Evolutionary conservation across 2,329 filamentous ascomycete genomes (phyloP), one percentile per base, ranked within the genome.

Genomic region (Fonsecaea multimorphosa): DNA sequence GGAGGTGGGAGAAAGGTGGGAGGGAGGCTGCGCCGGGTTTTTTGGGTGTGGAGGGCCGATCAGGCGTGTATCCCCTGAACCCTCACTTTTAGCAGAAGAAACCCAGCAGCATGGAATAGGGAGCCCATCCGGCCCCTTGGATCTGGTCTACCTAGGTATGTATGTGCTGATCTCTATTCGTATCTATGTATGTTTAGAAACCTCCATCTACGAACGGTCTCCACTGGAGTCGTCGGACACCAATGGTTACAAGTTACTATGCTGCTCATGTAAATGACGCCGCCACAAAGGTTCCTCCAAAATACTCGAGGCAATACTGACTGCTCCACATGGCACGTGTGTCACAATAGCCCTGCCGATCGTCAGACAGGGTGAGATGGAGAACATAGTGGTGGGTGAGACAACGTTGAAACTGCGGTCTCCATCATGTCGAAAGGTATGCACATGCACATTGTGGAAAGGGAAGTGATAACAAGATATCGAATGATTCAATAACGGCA

Each of bases 181-280:
- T n/a, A n/a, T n/a, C n/a, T n/a, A n/a, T n/a, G 24, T 49, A 49
- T 49, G 19, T 49, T 49, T 49, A 49, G 44, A 22, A 49, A 49
- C 2, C 44, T 49, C 19, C 3, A 22, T 2, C 2, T 12, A 24
- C 2, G 19, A 22, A 22, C n/a, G 1, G 19, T 24, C 19, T 7
- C 44, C 44, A 49, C 44, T n/a, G 11, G 9, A 11, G 44, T 19
- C 44, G 19, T n/a, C n/a, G 38, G 5, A n/a, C 38, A 5, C 38
- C 14, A 40, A 40, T n/a, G 38, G 11, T n/a, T n/a, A 19, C 29
- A 31, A 31, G 29, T 31, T 8, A 31, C 8, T 2, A n/a, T n/a
- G 14, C 44, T 24, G 19, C 19, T 49, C 19, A 24, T 49, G 44
- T 19, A 49, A 49, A 19, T 19, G 38, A 38, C 34, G 34, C 34